Evolutionary conservation across 164 flowering plant genomes (phyloP).

Genomic region (Platanus orientalis): DNA sequence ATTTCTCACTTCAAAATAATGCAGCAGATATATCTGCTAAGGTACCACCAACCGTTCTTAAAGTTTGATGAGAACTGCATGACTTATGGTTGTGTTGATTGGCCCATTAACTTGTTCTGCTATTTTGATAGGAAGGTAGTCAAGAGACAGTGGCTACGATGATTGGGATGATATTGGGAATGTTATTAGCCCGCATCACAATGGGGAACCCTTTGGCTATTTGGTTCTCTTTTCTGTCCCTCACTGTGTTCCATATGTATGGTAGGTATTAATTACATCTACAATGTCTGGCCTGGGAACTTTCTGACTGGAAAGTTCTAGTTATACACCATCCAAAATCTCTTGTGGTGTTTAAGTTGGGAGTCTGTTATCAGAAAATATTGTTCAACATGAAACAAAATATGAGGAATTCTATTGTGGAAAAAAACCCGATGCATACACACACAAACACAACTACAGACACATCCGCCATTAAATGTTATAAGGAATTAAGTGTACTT

Average conservation of each 20-base stretch:
- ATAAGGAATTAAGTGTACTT: too few species aligned
- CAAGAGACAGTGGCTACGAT: constrained; percentile 98
- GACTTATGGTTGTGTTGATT: not conserved
- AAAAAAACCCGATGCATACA: too few species aligned
- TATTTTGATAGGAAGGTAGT: constrained; percentile 78
- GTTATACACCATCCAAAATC: not conserved
- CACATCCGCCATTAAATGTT: too few species aligned
- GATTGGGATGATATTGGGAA: constrained; percentile 95
- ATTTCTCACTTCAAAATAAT: constrained; percentile 96
- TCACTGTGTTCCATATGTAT: constrained; percentile 92
- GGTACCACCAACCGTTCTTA: constrained; percentile 36
- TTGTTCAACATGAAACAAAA: too few species aligned
- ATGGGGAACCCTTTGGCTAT: constrained; percentile 68
- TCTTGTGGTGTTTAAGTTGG: not conserved
- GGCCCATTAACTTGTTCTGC: not conserved
- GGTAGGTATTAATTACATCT: constrained; percentile 59
- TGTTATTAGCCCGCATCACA: constrained; percentile 86
- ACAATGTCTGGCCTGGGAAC: not conserved
- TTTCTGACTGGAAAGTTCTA: not conserved
- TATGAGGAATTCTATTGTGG: too few species aligned
- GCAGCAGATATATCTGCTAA: constrained; percentile 98
- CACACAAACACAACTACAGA: too few species aligned
- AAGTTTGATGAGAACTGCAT: constrained; percentile 2
- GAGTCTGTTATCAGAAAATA: not conserved
- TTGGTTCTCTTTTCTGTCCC: constrained; percentile 83